A percentile compares a stretch with the other conserved stretches of the same genome.
These are phyloP conservation scores for Lichtheimia ramosa DNA, from an alignment of 371 early-diverging fungal species.

Conservation along the genomic window DNA sequence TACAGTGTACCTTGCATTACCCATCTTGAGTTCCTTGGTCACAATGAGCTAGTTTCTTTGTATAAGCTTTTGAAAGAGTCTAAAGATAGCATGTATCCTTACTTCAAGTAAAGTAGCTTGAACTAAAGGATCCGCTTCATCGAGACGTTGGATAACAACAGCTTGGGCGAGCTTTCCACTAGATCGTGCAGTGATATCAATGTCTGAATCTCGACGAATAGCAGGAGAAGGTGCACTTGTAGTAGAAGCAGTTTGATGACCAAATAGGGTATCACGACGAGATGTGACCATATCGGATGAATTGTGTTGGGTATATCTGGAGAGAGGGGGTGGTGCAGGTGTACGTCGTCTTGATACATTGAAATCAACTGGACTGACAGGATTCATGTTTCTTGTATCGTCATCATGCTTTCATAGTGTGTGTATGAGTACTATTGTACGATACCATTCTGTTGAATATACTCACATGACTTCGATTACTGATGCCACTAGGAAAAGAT, in stretches of 20 bases:
- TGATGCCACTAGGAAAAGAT: constrained; percentile 1
- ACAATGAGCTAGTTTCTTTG: constrained; percentile 31
- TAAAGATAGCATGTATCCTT: background rate
- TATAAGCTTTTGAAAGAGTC: too few relatives aligned
- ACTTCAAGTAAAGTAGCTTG: constrained; percentile 55
- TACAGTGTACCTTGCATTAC: constrained; percentile 47
- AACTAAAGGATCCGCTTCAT: constrained; percentile 42
- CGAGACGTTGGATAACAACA: constrained; percentile 43
- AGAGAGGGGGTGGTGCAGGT: constrained; percentile 10
- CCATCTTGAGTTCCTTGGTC: constrained; percentile 49
- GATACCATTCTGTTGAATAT: background rate
- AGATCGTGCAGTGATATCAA: constrained; percentile 8
- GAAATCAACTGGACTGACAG: constrained; percentile 50
- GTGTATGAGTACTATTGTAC: background rate
- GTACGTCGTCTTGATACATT: constrained; percentile 7
- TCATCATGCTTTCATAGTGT: constrained; percentile 12
- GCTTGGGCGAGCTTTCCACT: constrained; percentile 41
- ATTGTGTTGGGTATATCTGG: constrained; percentile 5
- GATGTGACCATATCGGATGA: too few relatives aligned
- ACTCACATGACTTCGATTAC: constrained; percentile 2
- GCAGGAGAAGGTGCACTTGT: background rate
- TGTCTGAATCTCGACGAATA: constrained; percentile 1
- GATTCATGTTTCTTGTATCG: constrained; percentile 18
- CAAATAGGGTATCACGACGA: too few relatives aligned
- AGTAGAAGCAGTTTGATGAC: too few relatives aligned